Percentiles rank a stretch among this genome's conserved stretches.
Evolutionary conservation across 164 flowering plant species (phyloP).

Genomic region (Vitis rotundifolia): DNA sequence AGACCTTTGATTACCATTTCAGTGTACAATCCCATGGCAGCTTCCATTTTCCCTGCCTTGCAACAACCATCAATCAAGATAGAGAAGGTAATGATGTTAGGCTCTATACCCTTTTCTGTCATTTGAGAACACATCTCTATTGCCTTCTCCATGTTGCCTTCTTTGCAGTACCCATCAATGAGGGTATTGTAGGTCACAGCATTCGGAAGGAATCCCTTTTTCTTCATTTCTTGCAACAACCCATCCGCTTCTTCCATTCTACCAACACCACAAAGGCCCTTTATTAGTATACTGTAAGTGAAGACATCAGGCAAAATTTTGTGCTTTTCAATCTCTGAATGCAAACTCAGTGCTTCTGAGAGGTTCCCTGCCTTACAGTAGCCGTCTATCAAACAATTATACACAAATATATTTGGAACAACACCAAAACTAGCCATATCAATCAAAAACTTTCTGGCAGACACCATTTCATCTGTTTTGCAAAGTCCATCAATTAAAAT

Average conservation of each 20-base stretch:
- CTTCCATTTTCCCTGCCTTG: slow-evolving; percentile 46
- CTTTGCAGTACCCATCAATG: slow-evolving; percentile 67
- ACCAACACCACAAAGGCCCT: slow-evolving; percentile 49
- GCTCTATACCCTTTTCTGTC: slow-evolving; percentile 59
- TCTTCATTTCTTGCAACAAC: slow-evolving; percentile 46
- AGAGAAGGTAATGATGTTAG: slow-evolving; percentile 62
- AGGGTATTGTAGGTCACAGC: slow-evolving; percentile 59
- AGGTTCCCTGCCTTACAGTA: slow-evolving; percentile 36
- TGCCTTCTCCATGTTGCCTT: slow-evolving; percentile 58
- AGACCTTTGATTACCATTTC: slow-evolving; percentile 77
- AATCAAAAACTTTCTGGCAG: slow-evolving; percentile 44
- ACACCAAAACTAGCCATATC: slow-evolving; percentile 55
- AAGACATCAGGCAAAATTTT: slow-evolving; percentile 47
- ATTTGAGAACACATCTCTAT: slow-evolving; percentile 57
- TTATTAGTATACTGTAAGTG: slow-evolving; percentile 67
- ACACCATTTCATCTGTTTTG: slow-evolving; percentile 46
- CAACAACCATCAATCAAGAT: slow-evolving; percentile 67
- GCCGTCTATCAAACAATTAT: slow-evolving; percentile 67
- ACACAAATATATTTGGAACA: slow-evolving; percentile 52
- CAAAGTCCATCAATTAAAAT: slow-evolving; percentile 56
- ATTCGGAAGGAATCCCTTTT: slow-evolving; percentile 38
- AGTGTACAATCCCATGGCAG: slow-evolving; percentile 63
- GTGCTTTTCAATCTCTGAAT: slow-evolving; percentile 45
- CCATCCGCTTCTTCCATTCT: slow-evolving; percentile 48
- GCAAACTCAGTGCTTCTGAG: slow-evolving; percentile 40